These are phyloP conservation scores for Ogataea siamensis DNA, from an alignment of 805 yeast genomes.

Conservation along the genomic window DNA sequence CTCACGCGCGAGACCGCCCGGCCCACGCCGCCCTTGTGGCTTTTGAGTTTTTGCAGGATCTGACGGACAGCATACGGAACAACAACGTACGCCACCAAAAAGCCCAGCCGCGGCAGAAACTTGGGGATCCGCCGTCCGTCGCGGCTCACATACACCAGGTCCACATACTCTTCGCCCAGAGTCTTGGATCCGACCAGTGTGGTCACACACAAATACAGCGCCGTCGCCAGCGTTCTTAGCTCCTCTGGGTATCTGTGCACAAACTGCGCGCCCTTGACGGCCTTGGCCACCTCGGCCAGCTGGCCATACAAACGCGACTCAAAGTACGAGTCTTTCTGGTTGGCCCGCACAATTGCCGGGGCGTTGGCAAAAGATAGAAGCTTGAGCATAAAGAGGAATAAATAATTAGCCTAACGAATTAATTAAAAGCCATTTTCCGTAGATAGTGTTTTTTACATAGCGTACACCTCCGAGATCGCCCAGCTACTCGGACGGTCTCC, in stretches of 20 bases:
- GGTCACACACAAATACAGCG: conserved; percentile 68
- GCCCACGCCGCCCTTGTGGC: conserved; percentile 16
- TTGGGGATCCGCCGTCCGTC: conserved; percentile 50
- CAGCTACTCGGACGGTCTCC: conserved; percentile 16
- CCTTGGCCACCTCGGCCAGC: conserved; percentile 53
- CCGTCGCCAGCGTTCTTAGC: conserved; percentile 53
- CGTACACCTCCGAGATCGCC: neutral
- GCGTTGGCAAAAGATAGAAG: conserved; percentile 75
- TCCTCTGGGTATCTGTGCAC: conserved; percentile 63
- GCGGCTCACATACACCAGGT: conserved; percentile 61
- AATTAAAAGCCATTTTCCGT: too few species aligned
- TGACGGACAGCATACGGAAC: conserved; percentile 55
- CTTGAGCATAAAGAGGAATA: conserved; percentile 6
- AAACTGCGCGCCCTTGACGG: conserved; percentile 61
- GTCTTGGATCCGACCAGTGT: conserved; percentile 77
- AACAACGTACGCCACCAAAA: conserved; percentile 56
- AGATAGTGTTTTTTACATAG: too few species aligned
- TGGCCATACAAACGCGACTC: conserved; percentile 53
- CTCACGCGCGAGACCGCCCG: conserved; percentile 29
- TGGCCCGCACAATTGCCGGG: conserved; percentile 86
- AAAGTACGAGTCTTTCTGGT: conserved; percentile 83
- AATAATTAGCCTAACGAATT: conserved; percentile 4
- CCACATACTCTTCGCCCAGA: conserved; percentile 92
- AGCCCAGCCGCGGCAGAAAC: conserved; percentile 48
- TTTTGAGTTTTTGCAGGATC: conserved; percentile 14